These are phyloP conservation scores for Cladophialophora chaetospira DNA, from an alignment of 2,329 filamentous ascomycete species.

Conservation along the genomic window DNA sequence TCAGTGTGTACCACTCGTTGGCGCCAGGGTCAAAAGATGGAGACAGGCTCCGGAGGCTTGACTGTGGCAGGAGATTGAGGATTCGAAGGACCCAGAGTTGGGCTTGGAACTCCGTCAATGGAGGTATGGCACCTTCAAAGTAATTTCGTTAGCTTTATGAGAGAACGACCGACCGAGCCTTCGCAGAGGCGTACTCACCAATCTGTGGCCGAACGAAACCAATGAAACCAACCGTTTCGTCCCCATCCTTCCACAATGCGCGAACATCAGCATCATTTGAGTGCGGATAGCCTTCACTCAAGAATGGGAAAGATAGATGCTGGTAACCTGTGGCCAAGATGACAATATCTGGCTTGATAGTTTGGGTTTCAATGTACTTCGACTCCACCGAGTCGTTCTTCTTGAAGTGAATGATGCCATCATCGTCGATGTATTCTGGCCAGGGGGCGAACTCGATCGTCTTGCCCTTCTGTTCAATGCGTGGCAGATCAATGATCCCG, in stretches of 20 bases:
- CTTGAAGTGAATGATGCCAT: constrained; percentile 14
- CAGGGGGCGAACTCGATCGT: constrained; percentile 11
- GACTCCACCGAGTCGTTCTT: constrained; percentile 10
- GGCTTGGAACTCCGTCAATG: constrained; percentile 12
- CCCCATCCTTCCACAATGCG: constrained; percentile 8
- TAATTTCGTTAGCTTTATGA: background rate
- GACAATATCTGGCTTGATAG: constrained; percentile 9
- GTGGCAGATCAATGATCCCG: constrained; percentile 4
- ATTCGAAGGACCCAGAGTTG: constrained; percentile 13
- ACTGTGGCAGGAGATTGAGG: constrained; percentile 6
- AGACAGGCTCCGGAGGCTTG: background rate
- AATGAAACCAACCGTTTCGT: constrained; percentile 14
- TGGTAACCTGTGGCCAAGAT: constrained; percentile 11
- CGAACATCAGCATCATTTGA: constrained; percentile 12
- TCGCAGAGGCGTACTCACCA: constrained; percentile 1
- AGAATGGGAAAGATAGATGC: constrained; percentile 9
- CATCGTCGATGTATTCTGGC: constrained; percentile 12
- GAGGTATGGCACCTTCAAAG: constrained; percentile 16
- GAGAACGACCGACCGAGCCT: background rate
- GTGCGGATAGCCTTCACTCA: constrained; percentile 3
- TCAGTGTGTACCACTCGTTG: constrained; percentile 9
- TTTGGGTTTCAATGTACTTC: constrained; percentile 6
- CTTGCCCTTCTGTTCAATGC: constrained; percentile 1
- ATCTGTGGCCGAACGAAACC: constrained; percentile 11
- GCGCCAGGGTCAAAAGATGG: constrained; percentile 1